Evolutionary conservation across 768 basidiomycete genomes (phyloP).

Genomic region (Kwoniella sp.): DNA sequence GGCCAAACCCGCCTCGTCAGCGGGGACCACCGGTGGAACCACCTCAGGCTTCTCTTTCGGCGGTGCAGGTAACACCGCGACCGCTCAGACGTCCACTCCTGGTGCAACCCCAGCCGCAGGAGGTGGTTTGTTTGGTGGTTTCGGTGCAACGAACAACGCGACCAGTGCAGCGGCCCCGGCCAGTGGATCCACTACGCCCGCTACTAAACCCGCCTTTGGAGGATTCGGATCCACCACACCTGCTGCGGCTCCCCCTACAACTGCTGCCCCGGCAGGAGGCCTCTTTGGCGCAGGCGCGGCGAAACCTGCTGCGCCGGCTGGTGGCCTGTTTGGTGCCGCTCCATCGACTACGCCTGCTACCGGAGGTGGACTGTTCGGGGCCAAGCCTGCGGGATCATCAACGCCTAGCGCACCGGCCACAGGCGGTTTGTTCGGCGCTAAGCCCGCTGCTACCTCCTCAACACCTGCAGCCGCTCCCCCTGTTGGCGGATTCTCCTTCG

Average conservation of each 20-base stretch:
- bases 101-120: slow-evolving; percentile 14
- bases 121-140: slow-evolving; percentile 27
- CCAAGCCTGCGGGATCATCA: slow-evolving; percentile 13
- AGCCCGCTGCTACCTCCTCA: slow-evolving; percentile 8
- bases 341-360: slow-evolving; percentile 6
- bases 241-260: slow-evolving; percentile 24
- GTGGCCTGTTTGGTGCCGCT: slow-evolving; percentile 11
- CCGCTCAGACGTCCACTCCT: slow-evolving; percentile 9
- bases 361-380: slow-evolving; percentile 30
- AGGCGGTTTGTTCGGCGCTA: slow-evolving; percentile 22
- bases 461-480: slow-evolving; percentile 28
- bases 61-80: neutral
- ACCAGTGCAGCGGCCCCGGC: neutral
- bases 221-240: slow-evolving; percentile 35
- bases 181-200: slow-evolving; percentile 35
- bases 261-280: slow-evolving; percentile 4
- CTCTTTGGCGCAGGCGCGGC: slow-evolving; percentile 27
- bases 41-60: slow-evolving; percentile 20
- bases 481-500: slow-evolving; percentile 12
- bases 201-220: slow-evolving; percentile 32
- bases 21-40: slow-evolving; percentile 2
- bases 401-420: slow-evolving; percentile 9
- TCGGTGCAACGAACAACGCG: slow-evolving; percentile 8
- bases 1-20: slow-evolving; percentile 3
- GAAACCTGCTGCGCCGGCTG: slow-evolving; percentile 17